These are phyloP conservation scores for Taphrina flavorubra DNA, from an alignment of 1,139 yeast genomes.

Conservation along the genomic window DNA sequence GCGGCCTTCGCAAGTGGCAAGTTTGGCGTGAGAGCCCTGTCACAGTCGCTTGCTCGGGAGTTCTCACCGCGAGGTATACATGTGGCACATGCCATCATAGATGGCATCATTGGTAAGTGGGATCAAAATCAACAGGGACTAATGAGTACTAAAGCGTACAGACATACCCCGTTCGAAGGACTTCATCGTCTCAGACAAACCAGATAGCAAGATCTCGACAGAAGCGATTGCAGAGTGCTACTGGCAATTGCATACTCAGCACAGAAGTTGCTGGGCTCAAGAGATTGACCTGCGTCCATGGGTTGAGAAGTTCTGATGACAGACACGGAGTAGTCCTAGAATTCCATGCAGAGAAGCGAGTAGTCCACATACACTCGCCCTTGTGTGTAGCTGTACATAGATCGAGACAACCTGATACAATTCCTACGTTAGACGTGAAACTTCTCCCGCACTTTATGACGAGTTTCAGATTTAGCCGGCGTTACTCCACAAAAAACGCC, in stretches of 20 bases:
- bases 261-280: conserved; percentile 44
- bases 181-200: conserved; percentile 29
- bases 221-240: conserved; percentile 43
- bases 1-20: conserved; percentile 43
- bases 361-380: background rate
- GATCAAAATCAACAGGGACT: background rate
- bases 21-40: conserved; percentile 43
- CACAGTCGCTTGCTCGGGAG: conserved; percentile 44
- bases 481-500: background rate
- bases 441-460: background rate
- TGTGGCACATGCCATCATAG: conserved; percentile 45
- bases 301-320: conserved; percentile 43
- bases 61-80: conserved; percentile 44
- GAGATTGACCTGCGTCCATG: conserved; percentile 45
- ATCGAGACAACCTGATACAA: no score
- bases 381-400: background rate
- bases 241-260: conserved; percentile 45
- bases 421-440: no score
- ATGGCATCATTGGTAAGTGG: conserved; percentile 43
- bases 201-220: conserved; percentile 43
- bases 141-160: background rate
- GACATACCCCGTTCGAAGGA: conserved; percentile 31
- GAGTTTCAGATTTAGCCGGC: conserved; percentile 10
- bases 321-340: background rate
- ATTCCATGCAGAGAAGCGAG: no score